Conservation (phyloP, 805 yeast species). For the Scheffersomyces lignosus region DNA sequence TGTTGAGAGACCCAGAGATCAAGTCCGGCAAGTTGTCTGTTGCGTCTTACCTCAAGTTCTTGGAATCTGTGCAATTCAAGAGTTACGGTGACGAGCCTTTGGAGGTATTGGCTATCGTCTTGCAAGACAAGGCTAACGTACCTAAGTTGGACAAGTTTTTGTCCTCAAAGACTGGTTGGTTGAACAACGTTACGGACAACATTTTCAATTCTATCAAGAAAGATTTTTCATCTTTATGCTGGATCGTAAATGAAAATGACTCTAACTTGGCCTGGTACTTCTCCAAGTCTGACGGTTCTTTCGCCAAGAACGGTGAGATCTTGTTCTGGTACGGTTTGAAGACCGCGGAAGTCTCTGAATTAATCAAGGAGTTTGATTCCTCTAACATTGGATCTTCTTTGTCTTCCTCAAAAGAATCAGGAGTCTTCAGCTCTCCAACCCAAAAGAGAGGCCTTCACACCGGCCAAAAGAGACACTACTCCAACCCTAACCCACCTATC, state of each 20-base stretch:
- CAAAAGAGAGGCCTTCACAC: slow-evolving; percentile 57
- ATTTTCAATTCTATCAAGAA: slow-evolving; percentile 79
- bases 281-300: slow-evolving; percentile 91
- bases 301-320: slow-evolving; percentile 82
- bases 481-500: slow-evolving; percentile 74
- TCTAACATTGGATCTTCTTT: slow-evolving; percentile 34
- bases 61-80: slow-evolving; percentile 63
- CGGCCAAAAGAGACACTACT: slow-evolving; percentile 24
- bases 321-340: slow-evolving; percentile 94
- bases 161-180: slow-evolving; percentile 91
- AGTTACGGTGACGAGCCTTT: slow-evolving; percentile 94
- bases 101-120: slow-evolving; percentile 89
- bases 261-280: slow-evolving; percentile 91
- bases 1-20: slow-evolving; percentile 75
- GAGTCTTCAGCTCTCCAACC: slow-evolving; percentile 47
- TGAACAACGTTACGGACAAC: slow-evolving; percentile 94
- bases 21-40: slow-evolving; percentile 69
- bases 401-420: slow-evolving; percentile 41
- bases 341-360: slow-evolving; percentile 57
- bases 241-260: slow-evolving; percentile 91
- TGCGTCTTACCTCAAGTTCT: slow-evolving; percentile 74
- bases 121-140: slow-evolving; percentile 47
- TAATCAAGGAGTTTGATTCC: slow-evolving; percentile 55
- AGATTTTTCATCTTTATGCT: slow-evolving; percentile 72
- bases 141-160: slow-evolving; percentile 83